Conservation (phyloP, 169 alveolate species). For the Babesia bigemina region DNA sequence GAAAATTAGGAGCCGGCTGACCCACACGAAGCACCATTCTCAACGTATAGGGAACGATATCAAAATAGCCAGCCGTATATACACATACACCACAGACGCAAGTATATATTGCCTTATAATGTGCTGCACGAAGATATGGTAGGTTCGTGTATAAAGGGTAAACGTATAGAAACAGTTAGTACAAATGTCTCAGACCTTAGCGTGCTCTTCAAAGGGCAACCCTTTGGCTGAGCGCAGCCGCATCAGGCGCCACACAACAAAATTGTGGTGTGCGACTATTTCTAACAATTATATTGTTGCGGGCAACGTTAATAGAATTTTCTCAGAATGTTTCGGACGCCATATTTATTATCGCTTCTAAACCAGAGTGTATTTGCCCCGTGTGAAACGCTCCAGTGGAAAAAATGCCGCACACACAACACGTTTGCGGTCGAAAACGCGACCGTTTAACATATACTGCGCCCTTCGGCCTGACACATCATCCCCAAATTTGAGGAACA, state of each 20-base stretch:
- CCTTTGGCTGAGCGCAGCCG: background rate
- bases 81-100: constrained; percentile 1
- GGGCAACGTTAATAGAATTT: background rate
- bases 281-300: background rate
- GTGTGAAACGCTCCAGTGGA: constrained; percentile 78
- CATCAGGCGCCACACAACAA: constrained; percentile 27
- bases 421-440: constrained; percentile 82
- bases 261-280: constrained; percentile 18
- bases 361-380: constrained; percentile 81
- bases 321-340: background rate
- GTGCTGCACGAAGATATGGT: background rate
- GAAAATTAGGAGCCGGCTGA: constrained; percentile 94
- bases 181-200: background rate
- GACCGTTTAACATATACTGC: constrained; percentile 86
- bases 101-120: background rate
- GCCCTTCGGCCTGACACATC: constrained; percentile 85
- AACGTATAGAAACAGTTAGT: background rate
- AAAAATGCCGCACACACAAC: constrained; percentile 89
- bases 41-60: background rate
- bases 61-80: background rate
- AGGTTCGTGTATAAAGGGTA: background rate
- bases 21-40: constrained; percentile 73
- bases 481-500: constrained; percentile 78
- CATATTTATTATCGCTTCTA: constrained; percentile 21
- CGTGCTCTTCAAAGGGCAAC: no score